Evolutionary conservation across 2,329 filamentous ascomycete species (phyloP).

Genomic region (Leptographium lundbergii): DNA sequence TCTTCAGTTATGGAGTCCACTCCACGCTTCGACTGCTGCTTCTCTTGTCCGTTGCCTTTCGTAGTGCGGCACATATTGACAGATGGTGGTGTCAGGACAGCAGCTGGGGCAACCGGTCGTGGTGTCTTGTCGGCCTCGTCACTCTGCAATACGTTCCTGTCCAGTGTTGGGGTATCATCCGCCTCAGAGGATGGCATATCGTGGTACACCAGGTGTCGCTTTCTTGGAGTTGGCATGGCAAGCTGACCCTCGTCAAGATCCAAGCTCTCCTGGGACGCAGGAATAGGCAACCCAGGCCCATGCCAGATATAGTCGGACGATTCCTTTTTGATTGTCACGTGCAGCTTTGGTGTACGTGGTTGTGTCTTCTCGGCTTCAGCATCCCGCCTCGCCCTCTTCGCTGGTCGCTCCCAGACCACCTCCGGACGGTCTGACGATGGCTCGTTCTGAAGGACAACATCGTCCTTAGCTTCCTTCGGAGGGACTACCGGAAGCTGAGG

Average conservation of each 20-base stretch:
- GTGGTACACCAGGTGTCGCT: conserved; percentile 15
- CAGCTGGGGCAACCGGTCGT: neutral
- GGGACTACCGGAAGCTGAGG: neutral
- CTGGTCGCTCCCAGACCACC: conserved; percentile 34
- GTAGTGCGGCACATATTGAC: conserved; percentile 3
- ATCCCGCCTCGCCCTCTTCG: conserved; percentile 33
- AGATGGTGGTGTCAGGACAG: conserved; percentile 4
- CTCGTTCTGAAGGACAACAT: conserved; percentile 31
- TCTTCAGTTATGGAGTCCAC: conserved; percentile 6
- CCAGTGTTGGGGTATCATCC: neutral
- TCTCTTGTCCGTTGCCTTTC: neutral
- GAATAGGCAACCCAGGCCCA: neutral
- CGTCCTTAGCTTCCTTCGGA: neutral
- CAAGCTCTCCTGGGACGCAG: conserved; percentile 38
- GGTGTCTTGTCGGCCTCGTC: neutral
- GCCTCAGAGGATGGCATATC: neutral
- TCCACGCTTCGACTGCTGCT: conserved; percentile 5
- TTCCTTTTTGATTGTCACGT: conserved; percentile 1
- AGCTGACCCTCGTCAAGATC: conserved; percentile 41
- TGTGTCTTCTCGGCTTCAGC: conserved; percentile 6
- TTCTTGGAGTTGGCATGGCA: conserved; percentile 29
- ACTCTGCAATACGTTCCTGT: neutral
- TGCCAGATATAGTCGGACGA: neutral
- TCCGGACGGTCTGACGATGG: conserved; percentile 40
- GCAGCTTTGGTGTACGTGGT: neutral